Percentiles rank a stretch among this genome's conserved stretches.
Conservation (phyloP, 345 rosid genomes). For the Moricandia arvensis region DNA sequence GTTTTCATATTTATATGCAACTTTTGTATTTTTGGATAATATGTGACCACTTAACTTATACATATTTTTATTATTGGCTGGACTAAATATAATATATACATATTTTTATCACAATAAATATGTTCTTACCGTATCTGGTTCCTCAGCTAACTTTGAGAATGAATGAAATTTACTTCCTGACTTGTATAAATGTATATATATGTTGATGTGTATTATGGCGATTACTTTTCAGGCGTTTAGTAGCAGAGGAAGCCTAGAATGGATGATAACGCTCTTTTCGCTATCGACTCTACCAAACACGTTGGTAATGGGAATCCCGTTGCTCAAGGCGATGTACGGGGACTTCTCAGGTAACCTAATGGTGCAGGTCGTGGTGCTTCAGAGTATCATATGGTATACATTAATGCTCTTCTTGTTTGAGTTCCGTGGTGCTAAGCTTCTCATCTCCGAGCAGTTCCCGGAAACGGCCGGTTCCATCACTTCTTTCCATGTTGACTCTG, state of each 20-base stretch:
- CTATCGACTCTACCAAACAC: slow-evolving; percentile 83
- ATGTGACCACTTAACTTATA: too few species aligned
- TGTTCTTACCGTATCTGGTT: too few species aligned
- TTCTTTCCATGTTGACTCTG: slow-evolving; percentile 74
- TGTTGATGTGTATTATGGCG: not conserved
- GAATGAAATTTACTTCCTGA: too few species aligned
- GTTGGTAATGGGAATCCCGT: slow-evolving; percentile 82
- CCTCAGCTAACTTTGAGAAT: too few species aligned
- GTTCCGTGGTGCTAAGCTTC: slow-evolving; percentile 71
- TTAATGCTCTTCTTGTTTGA: slow-evolving; percentile 84
- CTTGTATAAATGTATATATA: not conserved
- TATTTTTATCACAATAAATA: too few species aligned
- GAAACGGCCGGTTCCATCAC: slow-evolving; percentile 78
- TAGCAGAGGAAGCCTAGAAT: slow-evolving; percentile 55
- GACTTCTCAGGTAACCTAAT: slow-evolving; percentile 69
- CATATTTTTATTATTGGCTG: too few species aligned
- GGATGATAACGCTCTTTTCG: slow-evolving; percentile 84
- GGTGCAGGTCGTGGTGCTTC: slow-evolving; percentile 87
- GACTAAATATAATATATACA: too few species aligned
- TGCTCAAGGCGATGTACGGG: slow-evolving; percentile 77
- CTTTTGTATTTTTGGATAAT: too few species aligned
- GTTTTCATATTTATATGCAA: too few species aligned
- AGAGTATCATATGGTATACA: slow-evolving; percentile 83
- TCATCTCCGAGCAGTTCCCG: slow-evolving; percentile 79
- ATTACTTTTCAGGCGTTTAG: slow-evolving; percentile 40